Base-by-base conservation (phyloP, 805 yeast species). In the Myxozyma mucilagina region DNA sequence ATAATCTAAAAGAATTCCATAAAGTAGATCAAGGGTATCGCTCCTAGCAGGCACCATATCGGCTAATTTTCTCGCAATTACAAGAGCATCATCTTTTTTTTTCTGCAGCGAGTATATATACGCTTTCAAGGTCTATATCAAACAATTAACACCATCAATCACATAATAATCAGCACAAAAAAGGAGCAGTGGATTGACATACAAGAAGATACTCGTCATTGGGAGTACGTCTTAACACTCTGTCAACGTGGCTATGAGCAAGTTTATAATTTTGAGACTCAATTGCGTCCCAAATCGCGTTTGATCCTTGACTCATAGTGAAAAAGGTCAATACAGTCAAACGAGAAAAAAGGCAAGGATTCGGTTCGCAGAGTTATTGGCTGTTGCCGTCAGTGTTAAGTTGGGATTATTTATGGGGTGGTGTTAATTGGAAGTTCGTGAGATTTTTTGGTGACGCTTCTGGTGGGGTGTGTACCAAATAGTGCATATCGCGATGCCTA, bases 201-300 rank as follows among this genome's bases (percentile, higher is more conserved):
- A 65, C 68, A 49, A 49, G 56, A 31, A 38, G 34, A 44, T 63
- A 60, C 14, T 52, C 59, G 39, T 65, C 67, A 3, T 60, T 47
- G 24, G 68, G 63, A 54, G 63, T 60, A 20, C 67, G 57, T 44
- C 50, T 60, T 32, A 65, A 42, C n/a, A 65, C 62, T 47, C 60
- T 63, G 5, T 60, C 50, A 29, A 64, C 58, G 10, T 63, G 61
- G 38, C 47, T 57, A 14, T 55, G 45, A 5, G 68, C 68, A 43
- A 59, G 67, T 48, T 60, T 63, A 52, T 65, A 65, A 24, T 65
- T 54, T n/a, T 54, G 59, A 18, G 64, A 41, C 43, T 63, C 68
- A 29, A 65, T 60, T 10, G 68, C 65, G 13, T 65, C 68, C 65
- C 65, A 59, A 31, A 65, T 60, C 9, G 56, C 61, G 43, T 45